These are phyloP conservation scores for Aspergillus avenaceus DNA, from an alignment of 495 filamentous ascomycete genomes.

Conservation along the genomic window DNA sequence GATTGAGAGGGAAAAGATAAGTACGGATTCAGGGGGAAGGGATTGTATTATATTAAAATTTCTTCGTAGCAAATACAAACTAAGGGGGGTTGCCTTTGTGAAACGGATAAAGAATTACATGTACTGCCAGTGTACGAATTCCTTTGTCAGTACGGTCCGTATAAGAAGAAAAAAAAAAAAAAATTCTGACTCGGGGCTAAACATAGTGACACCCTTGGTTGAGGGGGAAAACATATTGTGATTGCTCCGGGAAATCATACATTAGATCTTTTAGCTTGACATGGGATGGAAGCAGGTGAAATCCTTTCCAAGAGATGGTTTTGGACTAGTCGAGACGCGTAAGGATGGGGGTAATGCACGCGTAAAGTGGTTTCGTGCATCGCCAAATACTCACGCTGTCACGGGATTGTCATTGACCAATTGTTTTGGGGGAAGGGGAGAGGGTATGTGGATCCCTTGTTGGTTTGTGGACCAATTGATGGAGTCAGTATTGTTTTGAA, in stretches of 20 bases:
- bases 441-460: constrained; percentile 8
- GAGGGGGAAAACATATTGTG: no score
- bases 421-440: constrained; percentile 4
- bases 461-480: not conserved
- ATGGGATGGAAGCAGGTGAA: not conserved
- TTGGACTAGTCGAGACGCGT: constrained; percentile 24
- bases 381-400: constrained; percentile 42
- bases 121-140: not conserved
- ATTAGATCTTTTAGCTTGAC: no score
- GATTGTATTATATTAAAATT: no score
- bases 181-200: no score
- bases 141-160: not conserved
- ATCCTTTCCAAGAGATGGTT: no score
- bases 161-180: not conserved
- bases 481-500: not conserved
- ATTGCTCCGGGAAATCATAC: no score
- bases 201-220: no score
- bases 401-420: constrained; percentile 26
- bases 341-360: constrained; percentile 30
- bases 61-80: no score
- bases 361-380: constrained; percentile 29
- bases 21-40: not conserved
- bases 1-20: not conserved
- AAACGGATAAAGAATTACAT: not conserved
- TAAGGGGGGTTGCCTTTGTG: not conserved